phyloP scores from a whole-genome alignment of 2,329 filamentous ascomycete genomes.

The Pezicula carpinea region DNA sequence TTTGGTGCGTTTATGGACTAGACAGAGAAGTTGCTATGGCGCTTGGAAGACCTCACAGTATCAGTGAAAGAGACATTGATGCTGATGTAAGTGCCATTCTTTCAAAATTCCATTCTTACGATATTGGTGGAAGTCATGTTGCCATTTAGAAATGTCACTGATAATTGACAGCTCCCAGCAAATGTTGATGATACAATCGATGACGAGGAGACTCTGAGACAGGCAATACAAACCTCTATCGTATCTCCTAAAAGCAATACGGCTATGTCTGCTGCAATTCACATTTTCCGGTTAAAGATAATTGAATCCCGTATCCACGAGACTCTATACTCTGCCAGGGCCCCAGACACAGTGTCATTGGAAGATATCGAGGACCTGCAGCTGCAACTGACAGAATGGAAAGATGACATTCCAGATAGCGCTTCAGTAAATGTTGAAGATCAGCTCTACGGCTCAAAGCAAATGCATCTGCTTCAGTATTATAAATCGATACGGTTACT shows the following conservation, averaged over 20 bases:
- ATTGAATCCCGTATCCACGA: constrained; percentile 5
- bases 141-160: neutral
- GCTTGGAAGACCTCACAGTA: constrained; percentile 30
- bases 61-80: constrained; percentile 30
- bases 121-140: too few relatives aligned
- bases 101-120: neutral
- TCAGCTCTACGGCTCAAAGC: neutral
- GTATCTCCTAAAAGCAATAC: neutral
- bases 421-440: neutral
- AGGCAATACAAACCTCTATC: neutral
- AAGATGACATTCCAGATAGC: constrained; percentile 3
- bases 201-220: neutral
- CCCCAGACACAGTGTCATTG: neutral
- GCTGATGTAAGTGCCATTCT: constrained; percentile 14
- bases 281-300: neutral
- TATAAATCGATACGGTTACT: constrained; percentile 40
- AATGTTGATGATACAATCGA: neutral
- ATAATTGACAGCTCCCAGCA: neutral
- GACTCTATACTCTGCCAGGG: neutral
- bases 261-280: neutral
- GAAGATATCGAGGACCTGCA: neutral
- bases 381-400: constrained; percentile 2
- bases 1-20: constrained; percentile 31
- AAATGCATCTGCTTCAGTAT: constrained; percentile 23
- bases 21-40: constrained; percentile 29